Evolutionary conservation across 257 asterid genomes (phyloP).

Genomic region (Solanum piurae): DNA sequence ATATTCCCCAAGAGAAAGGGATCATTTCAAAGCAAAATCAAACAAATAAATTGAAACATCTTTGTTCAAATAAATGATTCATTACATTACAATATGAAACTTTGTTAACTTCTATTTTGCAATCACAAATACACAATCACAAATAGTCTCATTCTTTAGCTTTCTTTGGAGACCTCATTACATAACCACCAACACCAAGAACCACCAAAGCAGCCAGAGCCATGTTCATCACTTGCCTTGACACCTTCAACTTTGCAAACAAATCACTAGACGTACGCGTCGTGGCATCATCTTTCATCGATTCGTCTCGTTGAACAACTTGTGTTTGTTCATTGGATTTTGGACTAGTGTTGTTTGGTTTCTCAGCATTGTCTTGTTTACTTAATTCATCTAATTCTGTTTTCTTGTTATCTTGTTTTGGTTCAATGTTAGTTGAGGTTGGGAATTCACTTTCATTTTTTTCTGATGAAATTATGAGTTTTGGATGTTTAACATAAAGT

Average conservation of each 20-base stretch:
- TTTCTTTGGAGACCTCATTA: slow-evolving; percentile 16
- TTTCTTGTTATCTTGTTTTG: background rate
- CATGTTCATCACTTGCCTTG: slow-evolving; percentile 19
- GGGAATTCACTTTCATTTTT: slow-evolving; percentile 7
- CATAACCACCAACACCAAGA: slow-evolving; percentile 27
- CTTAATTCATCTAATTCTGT: background rate
- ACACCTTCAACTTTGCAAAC: slow-evolving; percentile 24
- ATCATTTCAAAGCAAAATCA: background rate
- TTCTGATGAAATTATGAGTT: background rate
- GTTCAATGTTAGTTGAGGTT: background rate
- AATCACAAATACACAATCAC: too few relatives aligned
- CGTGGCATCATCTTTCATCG: background rate
- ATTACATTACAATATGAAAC: background rate
- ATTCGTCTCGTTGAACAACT: background rate
- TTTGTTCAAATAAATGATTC: background rate
- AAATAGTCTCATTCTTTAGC: slow-evolving; percentile 7
- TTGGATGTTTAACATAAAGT: slow-evolving; percentile 45
- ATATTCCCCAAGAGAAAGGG: too few relatives aligned
- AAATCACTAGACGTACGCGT: background rate
- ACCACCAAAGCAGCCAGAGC: slow-evolving; percentile 22
- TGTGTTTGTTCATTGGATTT: background rate
- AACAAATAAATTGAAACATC: background rate
- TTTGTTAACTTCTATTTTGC: background rate
- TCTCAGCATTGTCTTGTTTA: background rate
- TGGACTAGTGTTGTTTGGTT: background rate